phyloP scores from a whole-genome alignment of 768 basidiomycete species.

The Megacollybia marginata region DNA sequence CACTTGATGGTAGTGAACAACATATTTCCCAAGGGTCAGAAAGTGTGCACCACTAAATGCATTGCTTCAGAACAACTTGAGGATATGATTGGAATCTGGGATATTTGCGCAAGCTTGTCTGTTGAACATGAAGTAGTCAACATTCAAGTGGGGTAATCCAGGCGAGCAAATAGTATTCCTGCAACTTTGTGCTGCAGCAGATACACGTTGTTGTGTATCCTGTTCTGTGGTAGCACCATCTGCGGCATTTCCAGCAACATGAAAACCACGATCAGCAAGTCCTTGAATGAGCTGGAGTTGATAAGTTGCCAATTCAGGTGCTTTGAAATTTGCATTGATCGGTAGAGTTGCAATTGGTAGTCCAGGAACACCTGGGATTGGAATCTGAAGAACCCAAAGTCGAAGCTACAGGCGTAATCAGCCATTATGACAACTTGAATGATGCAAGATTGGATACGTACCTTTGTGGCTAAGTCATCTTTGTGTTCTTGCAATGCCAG shows the following conservation, averaged over 20 bases:
- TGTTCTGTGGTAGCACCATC: slow-evolving; percentile 25
- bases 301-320: too few relatives aligned
- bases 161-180: slow-evolving; percentile 1
- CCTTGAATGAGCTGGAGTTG: too few relatives aligned
- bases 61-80: slow-evolving; percentile 25
- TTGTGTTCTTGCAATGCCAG: slow-evolving; percentile 5
- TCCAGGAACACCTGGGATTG: too few relatives aligned
- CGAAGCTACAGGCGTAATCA: slow-evolving; percentile 14
- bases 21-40: slow-evolving; percentile 18
- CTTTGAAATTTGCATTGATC: too few relatives aligned
- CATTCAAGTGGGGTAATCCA: too few relatives aligned
- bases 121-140: slow-evolving; percentile 7
- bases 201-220: slow-evolving; percentile 9
- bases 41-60: too few relatives aligned
- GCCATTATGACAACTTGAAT: not conserved
- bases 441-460: not conserved
- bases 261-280: slow-evolving; percentile 14
- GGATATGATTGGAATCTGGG: slow-evolving; percentile 25
- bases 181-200: slow-evolving; percentile 2
- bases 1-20: slow-evolving; percentile 13
- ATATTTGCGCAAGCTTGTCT: slow-evolving; percentile 16
- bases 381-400: slow-evolving; percentile 21
- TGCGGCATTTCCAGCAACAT: too few relatives aligned
- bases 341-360: too few relatives aligned
- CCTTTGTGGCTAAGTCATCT: slow-evolving; percentile 16